Percentiles rank a stretch among this genome's conserved stretches.
Conservation (phyloP, 352 stramenopile species). For the Phytopythium chamaehyphon region DNA sequence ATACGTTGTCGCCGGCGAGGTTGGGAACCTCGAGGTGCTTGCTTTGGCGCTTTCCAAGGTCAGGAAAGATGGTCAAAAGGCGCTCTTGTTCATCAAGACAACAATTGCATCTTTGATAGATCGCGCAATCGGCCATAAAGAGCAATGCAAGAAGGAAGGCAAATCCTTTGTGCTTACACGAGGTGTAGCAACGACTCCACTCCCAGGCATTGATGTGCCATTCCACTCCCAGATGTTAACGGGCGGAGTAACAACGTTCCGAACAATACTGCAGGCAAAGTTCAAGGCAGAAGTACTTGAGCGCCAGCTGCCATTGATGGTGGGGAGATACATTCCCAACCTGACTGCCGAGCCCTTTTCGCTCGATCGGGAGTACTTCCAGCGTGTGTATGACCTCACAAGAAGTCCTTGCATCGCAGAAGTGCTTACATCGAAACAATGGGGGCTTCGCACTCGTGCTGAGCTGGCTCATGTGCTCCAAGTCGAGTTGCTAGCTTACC, state of each 20-base stretch:
- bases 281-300: constrained; percentile 66
- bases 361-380: constrained; percentile 69
- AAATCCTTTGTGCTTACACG: constrained; percentile 56
- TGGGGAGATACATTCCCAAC: constrained; percentile 86
- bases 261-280: constrained; percentile 63
- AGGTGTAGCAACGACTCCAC: constrained; percentile 75
- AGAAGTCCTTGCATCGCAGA: constrained; percentile 65
- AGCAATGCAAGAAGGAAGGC: constrained; percentile 40
- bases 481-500: constrained; percentile 84
- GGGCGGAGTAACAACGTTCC: constrained; percentile 75
- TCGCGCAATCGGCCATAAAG: constrained; percentile 54
- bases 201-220: constrained; percentile 84
- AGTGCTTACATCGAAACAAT: constrained; percentile 63
- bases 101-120: constrained; percentile 56
- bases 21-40: constrained; percentile 77
- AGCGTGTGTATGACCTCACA: constrained; percentile 66
- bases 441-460: constrained; percentile 55
- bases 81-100: constrained; percentile 30
- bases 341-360: constrained; percentile 78
- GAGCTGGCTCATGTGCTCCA: constrained; percentile 73
- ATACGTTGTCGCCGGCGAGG: constrained; percentile 85
- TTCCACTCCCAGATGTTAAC: constrained; percentile 86
- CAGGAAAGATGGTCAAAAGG: constrained; percentile 43
- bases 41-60: constrained; percentile 51
- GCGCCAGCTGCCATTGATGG: constrained; percentile 58